Conservation (phyloP, 352 stramenopile species). For the Pythium plurisporium region DNA sequence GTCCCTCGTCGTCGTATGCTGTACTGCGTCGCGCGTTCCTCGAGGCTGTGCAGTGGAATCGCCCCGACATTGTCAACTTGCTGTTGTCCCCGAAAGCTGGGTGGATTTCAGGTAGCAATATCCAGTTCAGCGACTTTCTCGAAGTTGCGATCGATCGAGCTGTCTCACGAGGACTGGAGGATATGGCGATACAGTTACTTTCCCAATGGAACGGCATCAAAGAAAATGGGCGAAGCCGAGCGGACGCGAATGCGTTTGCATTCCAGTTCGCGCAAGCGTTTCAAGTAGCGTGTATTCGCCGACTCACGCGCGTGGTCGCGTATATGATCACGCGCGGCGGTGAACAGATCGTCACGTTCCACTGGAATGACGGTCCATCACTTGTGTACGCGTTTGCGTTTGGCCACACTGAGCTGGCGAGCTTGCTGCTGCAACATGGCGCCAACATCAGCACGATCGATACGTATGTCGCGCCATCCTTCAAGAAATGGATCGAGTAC, state of each 20-base stretch:
- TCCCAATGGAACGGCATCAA: slow-evolving; percentile 44
- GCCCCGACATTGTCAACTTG: slow-evolving; percentile 38
- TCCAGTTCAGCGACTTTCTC: slow-evolving; percentile 45
- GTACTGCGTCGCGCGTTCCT: slow-evolving; percentile 53
- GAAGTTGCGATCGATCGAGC: slow-evolving; percentile 53
- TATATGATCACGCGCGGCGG: slow-evolving; percentile 54
- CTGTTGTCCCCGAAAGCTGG: slow-evolving; percentile 19
- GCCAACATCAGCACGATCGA: slow-evolving; percentile 50
- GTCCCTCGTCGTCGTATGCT: slow-evolving; percentile 24
- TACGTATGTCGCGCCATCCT: slow-evolving; percentile 41
- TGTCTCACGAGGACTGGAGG: slow-evolving; percentile 51
- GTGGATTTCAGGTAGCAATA: neutral
- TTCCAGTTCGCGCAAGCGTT: slow-evolving; percentile 68
- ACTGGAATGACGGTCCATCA: slow-evolving; percentile 53
- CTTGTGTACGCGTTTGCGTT: slow-evolving; percentile 66
- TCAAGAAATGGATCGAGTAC: slow-evolving; percentile 64
- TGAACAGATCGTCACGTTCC: slow-evolving; percentile 50
- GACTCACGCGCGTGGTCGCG: slow-evolving; percentile 31
- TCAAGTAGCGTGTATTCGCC: slow-evolving; percentile 59
- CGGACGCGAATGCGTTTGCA: slow-evolving; percentile 41
- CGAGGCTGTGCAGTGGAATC: slow-evolving; percentile 56
- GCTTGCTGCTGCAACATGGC: slow-evolving; percentile 33
- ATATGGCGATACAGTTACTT: slow-evolving; percentile 55
- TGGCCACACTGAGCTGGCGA: slow-evolving; percentile 33
- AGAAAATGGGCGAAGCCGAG: slow-evolving; percentile 27